Conservation (phyloP, 108 stramenopile species). For the Cyclotella cryptica region DNA sequence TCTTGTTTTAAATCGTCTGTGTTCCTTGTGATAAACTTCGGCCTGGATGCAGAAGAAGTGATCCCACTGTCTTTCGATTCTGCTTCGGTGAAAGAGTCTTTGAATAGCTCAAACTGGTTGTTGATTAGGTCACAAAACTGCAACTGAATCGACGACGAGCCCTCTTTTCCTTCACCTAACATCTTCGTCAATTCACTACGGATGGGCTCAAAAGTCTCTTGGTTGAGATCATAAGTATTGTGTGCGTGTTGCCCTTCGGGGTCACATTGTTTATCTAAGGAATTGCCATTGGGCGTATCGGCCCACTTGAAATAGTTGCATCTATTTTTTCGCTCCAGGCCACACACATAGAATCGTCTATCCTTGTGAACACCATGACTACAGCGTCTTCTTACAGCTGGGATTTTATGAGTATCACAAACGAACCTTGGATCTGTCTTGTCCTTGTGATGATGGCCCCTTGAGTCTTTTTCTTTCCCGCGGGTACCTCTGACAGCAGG, state of each 20-base stretch:
- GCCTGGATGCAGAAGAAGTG: neutral
- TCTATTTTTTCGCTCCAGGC: constrained; percentile 67
- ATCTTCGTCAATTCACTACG: constrained; percentile 35
- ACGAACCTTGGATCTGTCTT: constrained; percentile 68
- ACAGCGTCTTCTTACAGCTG: constrained; percentile 77
- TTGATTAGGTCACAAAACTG: constrained; percentile 31
- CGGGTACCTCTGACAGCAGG: constrained; percentile 1
- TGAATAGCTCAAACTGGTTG: constrained; percentile 38
- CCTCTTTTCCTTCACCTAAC: constrained; percentile 6
- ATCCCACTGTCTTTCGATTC: neutral
- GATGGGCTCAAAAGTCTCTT: constrained; percentile 22
- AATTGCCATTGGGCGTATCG: constrained; percentile 20
- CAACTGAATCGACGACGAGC: constrained; percentile 20
- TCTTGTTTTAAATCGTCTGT: constrained; percentile 9
- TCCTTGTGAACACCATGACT: constrained; percentile 74
- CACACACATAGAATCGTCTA: constrained; percentile 87
- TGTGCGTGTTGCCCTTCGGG: neutral
- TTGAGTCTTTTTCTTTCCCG: constrained; percentile 16
- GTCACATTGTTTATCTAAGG: neutral
- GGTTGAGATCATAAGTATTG: neutral
- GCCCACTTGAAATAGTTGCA: constrained; percentile 76
- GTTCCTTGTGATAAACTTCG: neutral
- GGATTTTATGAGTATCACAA: constrained; percentile 72
- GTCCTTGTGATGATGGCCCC: constrained; percentile 37
- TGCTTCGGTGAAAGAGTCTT: constrained; percentile 5